These are phyloP conservation scores for Anthracocystis panici-leucophaei DNA, from an alignment of 1,284 basidiomycete species.

Conservation along the genomic window DNA sequence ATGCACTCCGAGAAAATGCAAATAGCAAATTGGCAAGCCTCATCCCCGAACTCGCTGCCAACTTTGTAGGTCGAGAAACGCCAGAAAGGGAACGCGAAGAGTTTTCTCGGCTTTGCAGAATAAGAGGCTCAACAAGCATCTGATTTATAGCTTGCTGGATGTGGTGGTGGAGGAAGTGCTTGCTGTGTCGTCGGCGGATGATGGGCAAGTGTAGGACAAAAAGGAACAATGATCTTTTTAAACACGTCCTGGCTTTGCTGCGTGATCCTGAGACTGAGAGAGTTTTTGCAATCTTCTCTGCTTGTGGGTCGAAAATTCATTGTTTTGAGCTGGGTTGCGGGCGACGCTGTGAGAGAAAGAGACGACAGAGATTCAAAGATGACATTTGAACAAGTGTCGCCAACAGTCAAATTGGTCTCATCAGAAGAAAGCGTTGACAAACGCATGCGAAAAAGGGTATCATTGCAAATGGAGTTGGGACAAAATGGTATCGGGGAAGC, in stretches of 20 bases:
- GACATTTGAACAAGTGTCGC: not conserved
- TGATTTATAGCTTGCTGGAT: slow-evolving; percentile 55
- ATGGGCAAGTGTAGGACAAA: not conserved
- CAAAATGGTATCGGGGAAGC: slow-evolving; percentile 3
- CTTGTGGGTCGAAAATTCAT: not conserved
- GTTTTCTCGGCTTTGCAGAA: slow-evolving; percentile 94
- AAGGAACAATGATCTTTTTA: not conserved
- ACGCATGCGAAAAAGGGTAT: slow-evolving; percentile 16
- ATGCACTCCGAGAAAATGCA: slow-evolving; percentile 83
- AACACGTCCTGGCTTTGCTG: not conserved
- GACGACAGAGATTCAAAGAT: not conserved
- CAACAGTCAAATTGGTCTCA: not conserved
- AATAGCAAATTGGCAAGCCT: slow-evolving; percentile 86
- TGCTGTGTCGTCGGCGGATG: slow-evolving; percentile 1
- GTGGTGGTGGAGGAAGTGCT: slow-evolving; percentile 49
- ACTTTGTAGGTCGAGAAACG: slow-evolving; percentile 96
- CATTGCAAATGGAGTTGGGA: slow-evolving; percentile 14
- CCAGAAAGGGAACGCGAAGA: slow-evolving; percentile 86
- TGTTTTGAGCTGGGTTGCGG: not conserved
- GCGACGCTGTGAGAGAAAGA: not conserved
- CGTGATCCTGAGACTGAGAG: not conserved
- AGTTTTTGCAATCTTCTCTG: not conserved
- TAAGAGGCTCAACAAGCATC: slow-evolving; percentile 78
- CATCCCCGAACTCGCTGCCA: slow-evolving; percentile 94
- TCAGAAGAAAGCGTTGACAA: not conserved